Base-by-base conservation (phyloP, 192 early-diverging fungal species). In the Entomortierella chlamydospora region DNA sequence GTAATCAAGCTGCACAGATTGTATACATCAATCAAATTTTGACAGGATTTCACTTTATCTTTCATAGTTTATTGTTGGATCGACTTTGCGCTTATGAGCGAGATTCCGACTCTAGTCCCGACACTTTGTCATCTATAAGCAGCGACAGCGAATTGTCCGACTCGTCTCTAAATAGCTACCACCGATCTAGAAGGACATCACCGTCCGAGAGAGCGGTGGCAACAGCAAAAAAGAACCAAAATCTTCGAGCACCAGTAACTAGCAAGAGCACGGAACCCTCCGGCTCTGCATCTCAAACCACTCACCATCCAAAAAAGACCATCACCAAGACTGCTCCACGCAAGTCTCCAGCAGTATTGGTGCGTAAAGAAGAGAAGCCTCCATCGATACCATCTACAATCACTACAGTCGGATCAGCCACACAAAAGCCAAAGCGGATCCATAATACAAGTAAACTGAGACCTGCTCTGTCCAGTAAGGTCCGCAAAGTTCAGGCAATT, bases 381-480 rank as follows among this genome's bases (percentile, higher is more conserved):
- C 42, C 57, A 23, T 61, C 72, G n/a, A 34, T 56, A 42, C 47
- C 71, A 20, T 71, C 68, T 18, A 74, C 82, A 33, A 81, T 76
- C 37, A 73, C 65, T 39, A 81, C 66, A 47, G 64, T 73, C 30
- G 65, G 65, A 22, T 62, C 63, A 22, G 67, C 65, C 8, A 78
- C 66, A n/a, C 81, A 70, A 51, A 73, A 66, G 22, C 81, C 72
- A 8, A 73, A 73, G 29, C 66, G 71, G 0, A 55, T 82, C 31
- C 71, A 78, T 39, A 68, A 78, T 28, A 61, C 73, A 11, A 68
- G 67, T 49, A 77, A 72, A 49, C 65, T 43, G 31, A 58, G 72
- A 31, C 43, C 58, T 8, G 56, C 28, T 33, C 55, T 56, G 20
- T 47, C 45, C 20, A 59, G 18, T 54, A 73, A 58, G 49, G 68